Percentiles rank a stretch among this genome's conserved stretches.
Conservation (phyloP, 768 basidiomycete species). For the Phanerodontia chrysosporium region DNA sequence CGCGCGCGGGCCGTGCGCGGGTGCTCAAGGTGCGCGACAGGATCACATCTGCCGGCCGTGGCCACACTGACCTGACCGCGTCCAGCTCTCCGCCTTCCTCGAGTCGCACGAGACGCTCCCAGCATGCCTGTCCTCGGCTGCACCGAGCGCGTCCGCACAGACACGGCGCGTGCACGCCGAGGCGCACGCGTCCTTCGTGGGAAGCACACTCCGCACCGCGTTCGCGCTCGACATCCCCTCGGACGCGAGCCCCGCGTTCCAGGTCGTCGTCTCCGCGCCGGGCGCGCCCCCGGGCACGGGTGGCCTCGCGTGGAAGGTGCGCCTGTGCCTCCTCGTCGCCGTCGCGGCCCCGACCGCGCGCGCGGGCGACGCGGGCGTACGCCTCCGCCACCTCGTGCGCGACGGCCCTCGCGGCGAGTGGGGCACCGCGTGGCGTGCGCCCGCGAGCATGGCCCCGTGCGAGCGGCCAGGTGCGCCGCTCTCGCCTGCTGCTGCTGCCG, state of each 20-base stretch:
- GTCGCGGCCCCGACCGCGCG: constrained; percentile 48
- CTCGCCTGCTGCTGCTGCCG: constrained; percentile 16
- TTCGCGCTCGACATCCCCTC: constrained; percentile 92
- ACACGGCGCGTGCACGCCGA: constrained; percentile 81
- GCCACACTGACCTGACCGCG: background rate
- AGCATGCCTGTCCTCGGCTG: constrained; percentile 42
- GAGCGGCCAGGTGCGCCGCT: constrained; percentile 36
- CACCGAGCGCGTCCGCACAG: constrained; percentile 41
- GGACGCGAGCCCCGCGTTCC: constrained; percentile 86
- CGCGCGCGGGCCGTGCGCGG: constrained; percentile 57
- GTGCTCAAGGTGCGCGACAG: constrained; percentile 70
- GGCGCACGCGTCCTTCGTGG: constrained; percentile 72
- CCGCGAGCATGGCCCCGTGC: constrained; percentile 52
- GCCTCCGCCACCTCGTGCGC: constrained; percentile 47
- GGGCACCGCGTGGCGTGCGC: constrained; percentile 65
- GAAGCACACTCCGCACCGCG: constrained; percentile 69
- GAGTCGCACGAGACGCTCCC: constrained; percentile 87
- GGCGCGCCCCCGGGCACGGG: constrained; percentile 37
- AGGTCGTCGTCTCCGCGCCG: constrained; percentile 44
- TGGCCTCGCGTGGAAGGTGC: constrained; percentile 88
- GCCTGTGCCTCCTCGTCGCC: constrained; percentile 81
- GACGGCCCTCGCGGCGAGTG: constrained; percentile 66
- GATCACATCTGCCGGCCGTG: background rate
- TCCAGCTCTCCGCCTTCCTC: constrained; percentile 82
- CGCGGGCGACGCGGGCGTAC: constrained; percentile 45